These are phyloP conservation scores for Plasmodium relictum DNA, from an alignment of 169 alveolate genomes.

Conservation along the genomic window DNA sequence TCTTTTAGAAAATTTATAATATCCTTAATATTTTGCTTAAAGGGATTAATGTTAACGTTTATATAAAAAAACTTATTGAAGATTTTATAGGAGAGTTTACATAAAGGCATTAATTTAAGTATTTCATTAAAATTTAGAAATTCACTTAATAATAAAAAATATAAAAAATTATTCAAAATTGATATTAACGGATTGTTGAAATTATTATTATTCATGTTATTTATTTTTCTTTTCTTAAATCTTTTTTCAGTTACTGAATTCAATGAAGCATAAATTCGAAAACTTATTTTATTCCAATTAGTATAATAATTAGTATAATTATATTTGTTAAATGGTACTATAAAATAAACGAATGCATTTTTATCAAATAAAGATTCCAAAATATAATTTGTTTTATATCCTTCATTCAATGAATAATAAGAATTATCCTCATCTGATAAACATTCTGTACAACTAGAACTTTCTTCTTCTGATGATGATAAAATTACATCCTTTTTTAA, in stretches of 20 bases:
- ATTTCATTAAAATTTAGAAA: constrained; percentile 49
- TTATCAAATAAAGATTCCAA: constrained; percentile 75
- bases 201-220: constrained; percentile 15
- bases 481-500: background rate
- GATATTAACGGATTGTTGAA: constrained; percentile 36
- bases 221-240: constrained; percentile 23
- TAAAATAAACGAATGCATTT: constrained; percentile 62
- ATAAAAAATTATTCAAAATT: constrained; percentile 66
- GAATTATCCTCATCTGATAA: constrained; percentile 31
- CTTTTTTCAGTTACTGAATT: constrained; percentile 10
- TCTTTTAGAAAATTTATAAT: constrained; percentile 47
- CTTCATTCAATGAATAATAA: constrained; percentile 58
- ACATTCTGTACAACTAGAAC: constrained; percentile 23
- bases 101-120: constrained; percentile 65
- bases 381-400: constrained; percentile 73
- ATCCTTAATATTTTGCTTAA: constrained; percentile 52
- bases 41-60: constrained; percentile 72
- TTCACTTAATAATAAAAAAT: constrained; percentile 64
- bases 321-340: constrained; percentile 71
- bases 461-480: background rate
- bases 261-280: constrained; percentile 67
- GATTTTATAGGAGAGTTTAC: constrained; percentile 43
- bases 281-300: constrained; percentile 73
- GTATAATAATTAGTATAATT: constrained; percentile 68
- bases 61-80: constrained; percentile 38